Conservation (phyloP, 139 green algal genomes). For the Picochlorum sp. region DNA sequence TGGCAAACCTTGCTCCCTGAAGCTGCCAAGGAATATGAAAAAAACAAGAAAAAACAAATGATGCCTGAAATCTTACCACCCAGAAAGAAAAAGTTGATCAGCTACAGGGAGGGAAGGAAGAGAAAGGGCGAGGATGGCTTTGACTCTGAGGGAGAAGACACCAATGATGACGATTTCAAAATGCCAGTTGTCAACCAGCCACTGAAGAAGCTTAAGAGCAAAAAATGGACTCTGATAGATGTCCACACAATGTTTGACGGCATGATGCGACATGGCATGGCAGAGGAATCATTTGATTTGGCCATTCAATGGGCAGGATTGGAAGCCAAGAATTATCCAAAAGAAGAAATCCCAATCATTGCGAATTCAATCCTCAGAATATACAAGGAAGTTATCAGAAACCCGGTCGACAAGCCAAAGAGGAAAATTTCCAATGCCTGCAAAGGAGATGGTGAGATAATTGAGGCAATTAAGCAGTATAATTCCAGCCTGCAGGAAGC, state of each 20-base stretch:
- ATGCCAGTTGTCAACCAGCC: no score
- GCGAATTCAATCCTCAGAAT: no score
- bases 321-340: not conserved
- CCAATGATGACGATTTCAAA: not conserved
- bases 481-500: no score
- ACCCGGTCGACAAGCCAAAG: no score
- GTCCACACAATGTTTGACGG: constrained; percentile 1
- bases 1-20: constrained; percentile 58
- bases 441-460: no score
- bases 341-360: not conserved
- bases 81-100: constrained; percentile 29
- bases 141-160: not conserved
- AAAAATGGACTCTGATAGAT: not conserved
- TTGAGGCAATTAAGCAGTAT: no score
- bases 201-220: not conserved
- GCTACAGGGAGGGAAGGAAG: constrained; percentile 32
- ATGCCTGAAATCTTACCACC: constrained; percentile 19
- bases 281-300: not conserved
- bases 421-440: no score
- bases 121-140: not conserved
- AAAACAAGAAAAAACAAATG: not conserved
- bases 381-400: no score
- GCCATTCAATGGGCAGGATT: not conserved
- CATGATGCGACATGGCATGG: not conserved
- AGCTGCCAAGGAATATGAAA: constrained; percentile 22